phyloP scores from a whole-genome alignment of 164 flowering plant species.

The Buxus sempervirens region DNA sequence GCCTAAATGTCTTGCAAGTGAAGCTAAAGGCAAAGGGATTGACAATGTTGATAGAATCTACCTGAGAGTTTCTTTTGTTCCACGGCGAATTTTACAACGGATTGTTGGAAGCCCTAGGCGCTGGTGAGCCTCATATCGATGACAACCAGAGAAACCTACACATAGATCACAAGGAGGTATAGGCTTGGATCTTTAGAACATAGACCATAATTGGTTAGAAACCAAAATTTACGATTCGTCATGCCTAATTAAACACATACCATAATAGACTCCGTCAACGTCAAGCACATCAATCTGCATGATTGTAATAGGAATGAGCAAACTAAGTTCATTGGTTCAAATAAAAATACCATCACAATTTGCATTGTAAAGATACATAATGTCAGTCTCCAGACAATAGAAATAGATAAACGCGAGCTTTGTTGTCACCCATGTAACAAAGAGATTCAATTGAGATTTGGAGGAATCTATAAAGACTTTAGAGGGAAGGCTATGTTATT shows the following conservation, averaged over 20 bases:
- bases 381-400: no score
- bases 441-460: no score
- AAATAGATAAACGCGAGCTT: no score
- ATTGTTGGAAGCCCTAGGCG: conserved; percentile 80
- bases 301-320: background rate
- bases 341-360: background rate
- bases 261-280: conserved; percentile 92
- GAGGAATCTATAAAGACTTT: no score
- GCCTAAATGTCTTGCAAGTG: background rate
- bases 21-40: background rate
- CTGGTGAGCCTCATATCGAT: conserved; percentile 89
- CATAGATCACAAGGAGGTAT: background rate
- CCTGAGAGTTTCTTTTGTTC: conserved; percentile 90
- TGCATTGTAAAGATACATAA: no score
- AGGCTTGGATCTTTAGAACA: no score
- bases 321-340: background rate
- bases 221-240: no score
- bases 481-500: no score
- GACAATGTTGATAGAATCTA: conserved; percentile 13
- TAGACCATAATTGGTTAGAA: no score
- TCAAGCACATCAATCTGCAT: conserved; percentile 98
- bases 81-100: conserved; percentile 79
- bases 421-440: no score
- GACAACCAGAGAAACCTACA: conserved; percentile 89
- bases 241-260: no score